Evolutionary conservation across 2,329 filamentous ascomycete genomes (phyloP), one percentile per base, ranked within the genome.

Genomic region (Camillea tinctor): DNA sequence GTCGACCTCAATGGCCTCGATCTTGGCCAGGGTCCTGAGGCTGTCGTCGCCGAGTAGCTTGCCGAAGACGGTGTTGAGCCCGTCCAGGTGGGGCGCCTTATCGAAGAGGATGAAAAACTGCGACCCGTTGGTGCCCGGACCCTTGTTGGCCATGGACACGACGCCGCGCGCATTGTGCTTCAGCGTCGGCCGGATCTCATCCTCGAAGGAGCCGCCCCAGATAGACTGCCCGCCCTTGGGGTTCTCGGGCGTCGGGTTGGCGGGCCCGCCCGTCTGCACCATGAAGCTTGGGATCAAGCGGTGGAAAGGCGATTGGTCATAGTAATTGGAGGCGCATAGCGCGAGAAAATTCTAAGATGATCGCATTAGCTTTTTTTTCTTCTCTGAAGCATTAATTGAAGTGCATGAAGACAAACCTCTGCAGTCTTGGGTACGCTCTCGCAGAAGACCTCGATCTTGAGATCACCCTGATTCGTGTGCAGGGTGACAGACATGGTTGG

Each of bases 381-480:
- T n/a, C n/a, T n/a, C n/a, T n/a, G n/a, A n/a, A n/a, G n/a, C n/a
- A 50, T 23, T 4, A 60, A 49, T 54, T 9, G 22, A 60, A 24
- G 13, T 40, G 48, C 15, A 40, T 40, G 44, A 55, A 24, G 24
- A 68, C 78, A 58, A 79, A 89, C 89, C 79, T 97, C 91, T 64
- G 93, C 90, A 0, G 95, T 97, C 75, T 94, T 93, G 64, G 95
- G 95, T 30, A 96, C 92, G 68, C 91, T 89, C 75, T 97, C 92
- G 80, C 94, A 98, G 79, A 97, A 98, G 67, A 99, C 82, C 76
- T 98, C 95, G 69, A 98, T 86, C 79, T 98, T 99, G 74, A 99
- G 84, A 77, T 95, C 89, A 73, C 95, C 95, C 56, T 90, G 84
- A 55, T 88, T 91, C 54, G 95, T 99, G 77, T 97, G 93, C 15